Conservation (phyloP, 23 red algal species). For the Gracilaria domingensis region DNA sequence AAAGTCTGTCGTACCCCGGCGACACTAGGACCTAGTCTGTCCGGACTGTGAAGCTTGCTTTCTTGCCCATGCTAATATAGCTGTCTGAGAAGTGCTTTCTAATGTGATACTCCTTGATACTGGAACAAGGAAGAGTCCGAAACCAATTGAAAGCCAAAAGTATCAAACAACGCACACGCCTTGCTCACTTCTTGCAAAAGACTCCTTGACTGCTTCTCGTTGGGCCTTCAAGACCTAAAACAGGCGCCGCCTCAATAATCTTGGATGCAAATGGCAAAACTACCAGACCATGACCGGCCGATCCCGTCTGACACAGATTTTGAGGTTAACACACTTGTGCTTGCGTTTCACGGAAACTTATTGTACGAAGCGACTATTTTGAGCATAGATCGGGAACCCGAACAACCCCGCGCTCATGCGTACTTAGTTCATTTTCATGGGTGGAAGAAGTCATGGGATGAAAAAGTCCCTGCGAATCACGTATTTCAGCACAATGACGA, state of each 20-base stretch:
- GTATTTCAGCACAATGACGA: constrained; percentile 72
- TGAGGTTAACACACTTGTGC: constrained; percentile 57
- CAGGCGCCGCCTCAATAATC: too few relatives aligned
- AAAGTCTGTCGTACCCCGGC: too few relatives aligned
- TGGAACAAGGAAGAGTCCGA: background rate
- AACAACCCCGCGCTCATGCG: background rate
- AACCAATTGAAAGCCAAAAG: background rate
- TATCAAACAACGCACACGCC: background rate
- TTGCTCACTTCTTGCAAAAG: background rate
- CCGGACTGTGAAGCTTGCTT: too few relatives aligned
- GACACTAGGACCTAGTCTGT: too few relatives aligned
- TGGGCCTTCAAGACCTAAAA: background rate
- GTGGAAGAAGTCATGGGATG: constrained; percentile 82
- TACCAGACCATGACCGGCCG: constrained; percentile 34
- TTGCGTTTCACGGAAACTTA: constrained; percentile 78
- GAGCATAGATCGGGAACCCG: constrained; percentile 18
- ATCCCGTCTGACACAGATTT: constrained; percentile 57
- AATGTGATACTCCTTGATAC: background rate
- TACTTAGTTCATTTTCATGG: constrained; percentile 85
- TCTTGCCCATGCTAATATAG: too few relatives aligned
- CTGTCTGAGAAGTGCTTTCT: background rate
- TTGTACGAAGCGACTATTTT: constrained; percentile 87
- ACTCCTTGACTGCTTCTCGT: background rate
- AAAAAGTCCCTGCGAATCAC: constrained; percentile 25
- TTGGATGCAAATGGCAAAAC: background rate